Percentiles rank a stretch among this genome's conserved stretches.
These are phyloP conservation scores for Termitomyces sp. DNA, from an alignment of 768 basidiomycete species.

Conservation along the genomic window DNA sequence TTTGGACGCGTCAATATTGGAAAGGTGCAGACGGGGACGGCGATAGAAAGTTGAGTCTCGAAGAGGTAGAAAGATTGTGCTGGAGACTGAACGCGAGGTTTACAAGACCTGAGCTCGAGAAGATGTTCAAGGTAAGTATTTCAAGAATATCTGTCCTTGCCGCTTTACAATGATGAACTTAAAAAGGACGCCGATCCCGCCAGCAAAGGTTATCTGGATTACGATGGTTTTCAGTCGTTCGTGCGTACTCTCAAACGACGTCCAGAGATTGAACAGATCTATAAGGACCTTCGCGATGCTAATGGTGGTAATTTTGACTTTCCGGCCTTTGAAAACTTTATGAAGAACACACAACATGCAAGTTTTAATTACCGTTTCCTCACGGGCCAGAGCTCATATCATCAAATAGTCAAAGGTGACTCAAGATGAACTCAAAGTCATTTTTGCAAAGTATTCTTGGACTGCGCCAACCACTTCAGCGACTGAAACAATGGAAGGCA, in stretches of 20 bases:
- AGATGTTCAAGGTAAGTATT: slow-evolving; percentile 49
- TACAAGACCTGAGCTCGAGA: slow-evolving; percentile 43
- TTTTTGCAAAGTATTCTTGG: slow-evolving; percentile 11
- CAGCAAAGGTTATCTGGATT: slow-evolving; percentile 59
- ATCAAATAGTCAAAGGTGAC: neutral
- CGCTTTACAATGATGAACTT: neutral
- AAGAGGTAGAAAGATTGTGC: slow-evolving; percentile 69
- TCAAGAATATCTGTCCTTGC: neutral
- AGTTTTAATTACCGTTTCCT: neutral
- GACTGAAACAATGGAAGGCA: slow-evolving; percentile 13
- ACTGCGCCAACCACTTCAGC: neutral
- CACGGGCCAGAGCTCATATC: neutral
- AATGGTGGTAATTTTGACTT: slow-evolving; percentile 35
- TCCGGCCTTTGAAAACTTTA: slow-evolving; percentile 37
- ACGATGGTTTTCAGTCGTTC: slow-evolving; percentile 74
- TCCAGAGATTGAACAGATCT: slow-evolving; percentile 71
- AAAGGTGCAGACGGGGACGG: slow-evolving; percentile 59
- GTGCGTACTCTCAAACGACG: slow-evolving; percentile 81
- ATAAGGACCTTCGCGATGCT: slow-evolving; percentile 28
- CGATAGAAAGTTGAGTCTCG: slow-evolving; percentile 61
- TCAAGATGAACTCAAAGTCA: neutral
- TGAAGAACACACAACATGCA: slow-evolving; percentile 39
- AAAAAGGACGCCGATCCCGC: slow-evolving; percentile 57
- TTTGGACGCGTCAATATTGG: slow-evolving; percentile 86
- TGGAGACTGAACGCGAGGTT: slow-evolving; percentile 62